Evolutionary conservation across 257 asterid species (phyloP), one percentile per base, ranked within the genome.

Genomic region (Petunia axillaris): DNA sequence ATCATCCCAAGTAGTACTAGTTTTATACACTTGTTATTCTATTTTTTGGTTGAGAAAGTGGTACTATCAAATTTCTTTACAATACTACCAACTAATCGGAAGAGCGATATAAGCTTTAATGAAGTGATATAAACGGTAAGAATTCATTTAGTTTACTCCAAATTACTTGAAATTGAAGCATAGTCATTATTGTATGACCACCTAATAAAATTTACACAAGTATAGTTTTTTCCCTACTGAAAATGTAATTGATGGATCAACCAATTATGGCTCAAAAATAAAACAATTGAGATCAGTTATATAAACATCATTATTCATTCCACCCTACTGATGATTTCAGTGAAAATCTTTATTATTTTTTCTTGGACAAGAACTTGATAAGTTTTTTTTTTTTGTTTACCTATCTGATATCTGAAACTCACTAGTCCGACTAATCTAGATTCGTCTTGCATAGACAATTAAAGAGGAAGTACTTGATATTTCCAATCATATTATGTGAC

Each of bases 1-100:
- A 50, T 71, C 77, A 48, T 71, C 62, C 77, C 77, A 25, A 71
- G 77, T 48, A 10, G 4, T 36, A 71, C 77, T 48, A 25, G 5
- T 66, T 66, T 41, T 15, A 0, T 62, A 15, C 25, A 2, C 2
- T 11, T 2, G 9, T 10, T 8, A 3, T 3, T 36, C 7, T 59
- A 9, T 11, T 2, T 10, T 52, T n/a, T n/a, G 36, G 37, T 59
- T 4, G 58, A 46, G 2, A 16, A 68, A 68, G 57, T 44, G 5
- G 55, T 43, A 15, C 15, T 25, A 25, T 25, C 25, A 25, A 25
- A 25, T 25, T 25, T 25, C 25, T 25, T 25, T 25, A 25, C 25
- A 25, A 25, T 25, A 25, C 25, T 25, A 25, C 25, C 25, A 25
- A 25, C 25, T 25, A 25, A 25, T 25, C 25, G 25, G 25, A 25